phyloP scores from a whole-genome alignment of 176 grass and related monocot genomes.

The Areca catechu region DNA sequence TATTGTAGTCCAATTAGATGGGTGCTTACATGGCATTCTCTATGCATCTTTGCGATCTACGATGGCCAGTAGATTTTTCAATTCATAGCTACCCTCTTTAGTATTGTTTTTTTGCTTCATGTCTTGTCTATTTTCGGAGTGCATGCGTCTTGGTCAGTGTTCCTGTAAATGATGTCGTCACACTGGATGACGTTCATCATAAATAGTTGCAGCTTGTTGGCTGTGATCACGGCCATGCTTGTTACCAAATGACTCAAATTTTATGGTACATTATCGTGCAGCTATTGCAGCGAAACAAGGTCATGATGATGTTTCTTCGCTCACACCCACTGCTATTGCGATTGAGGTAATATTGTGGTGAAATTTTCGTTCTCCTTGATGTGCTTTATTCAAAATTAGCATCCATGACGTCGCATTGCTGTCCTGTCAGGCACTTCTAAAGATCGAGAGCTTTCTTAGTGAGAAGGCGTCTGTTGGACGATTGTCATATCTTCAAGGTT shows the following conservation, averaged over 20 bases:
- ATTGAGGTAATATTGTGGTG: not conserved
- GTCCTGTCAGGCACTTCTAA: slow-evolving; percentile 15
- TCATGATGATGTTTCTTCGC: slow-evolving; percentile 14
- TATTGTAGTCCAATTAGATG: no score
- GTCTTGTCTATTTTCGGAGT: no score
- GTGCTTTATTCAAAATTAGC: not conserved
- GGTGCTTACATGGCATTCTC: no score
- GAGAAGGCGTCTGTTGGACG: not conserved
- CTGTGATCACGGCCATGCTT: no score
- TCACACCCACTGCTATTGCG: slow-evolving; percentile 19
- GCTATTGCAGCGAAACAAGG: slow-evolving; percentile 13
- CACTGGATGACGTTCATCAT: no score
- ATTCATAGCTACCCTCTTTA: no score
- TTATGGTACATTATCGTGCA: not conserved
- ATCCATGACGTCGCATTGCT: not conserved
- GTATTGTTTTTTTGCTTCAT: no score
- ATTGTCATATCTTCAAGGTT: not conserved
- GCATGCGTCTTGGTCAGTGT: not conserved
- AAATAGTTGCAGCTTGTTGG: no score
- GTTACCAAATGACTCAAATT: not conserved
- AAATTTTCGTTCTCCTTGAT: not conserved
- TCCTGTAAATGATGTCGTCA: no score
- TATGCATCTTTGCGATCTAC: no score
- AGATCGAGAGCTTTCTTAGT: slow-evolving; percentile 4
- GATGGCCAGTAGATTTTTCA: no score